A percentile compares a stretch with the other conserved stretches of the same genome.
Conservation (phyloP, 495 filamentous ascomycete genomes). For the Daldinia loculata region DNA sequence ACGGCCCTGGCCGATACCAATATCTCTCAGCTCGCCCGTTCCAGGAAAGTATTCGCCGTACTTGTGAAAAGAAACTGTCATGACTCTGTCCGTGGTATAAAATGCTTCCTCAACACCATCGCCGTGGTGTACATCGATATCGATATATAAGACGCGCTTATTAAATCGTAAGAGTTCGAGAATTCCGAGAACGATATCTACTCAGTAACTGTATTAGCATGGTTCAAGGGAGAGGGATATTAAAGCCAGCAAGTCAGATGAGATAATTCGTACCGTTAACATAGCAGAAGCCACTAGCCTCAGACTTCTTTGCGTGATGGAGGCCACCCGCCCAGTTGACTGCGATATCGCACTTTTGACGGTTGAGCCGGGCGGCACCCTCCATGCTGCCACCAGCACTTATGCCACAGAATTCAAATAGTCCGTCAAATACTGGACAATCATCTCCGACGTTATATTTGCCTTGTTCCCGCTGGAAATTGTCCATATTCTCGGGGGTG, state of each 20-base stretch:
- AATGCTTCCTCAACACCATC: constrained; percentile 99
- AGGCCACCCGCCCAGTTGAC: constrained; percentile 98
- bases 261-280: constrained; percentile 77
- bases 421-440: constrained; percentile 95
- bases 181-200: constrained; percentile 96
- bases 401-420: constrained; percentile 98
- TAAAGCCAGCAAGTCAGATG: neutral
- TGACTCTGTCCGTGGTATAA: constrained; percentile 96
- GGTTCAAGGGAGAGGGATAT: constrained; percentile 8
- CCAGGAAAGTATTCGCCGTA: constrained; percentile 99
- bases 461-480: constrained; percentile 87
- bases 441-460: constrained; percentile 99
- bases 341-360: constrained; percentile 95
- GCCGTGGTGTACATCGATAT: constrained; percentile 98
- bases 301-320: constrained; percentile 96
- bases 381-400: constrained; percentile 98
- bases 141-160: constrained; percentile 93
- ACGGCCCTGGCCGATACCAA: constrained; percentile 91
- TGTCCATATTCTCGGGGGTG: constrained; percentile 98
- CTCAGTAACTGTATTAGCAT: neutral
- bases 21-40: constrained; percentile 93
- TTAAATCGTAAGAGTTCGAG: constrained; percentile 94
- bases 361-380: constrained; percentile 89
- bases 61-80: constrained; percentile 98
- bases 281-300: constrained; percentile 98